These are phyloP conservation scores for Candida tropicalis DNA, from an alignment of 1,139 yeast species.

Conservation along the genomic window DNA sequence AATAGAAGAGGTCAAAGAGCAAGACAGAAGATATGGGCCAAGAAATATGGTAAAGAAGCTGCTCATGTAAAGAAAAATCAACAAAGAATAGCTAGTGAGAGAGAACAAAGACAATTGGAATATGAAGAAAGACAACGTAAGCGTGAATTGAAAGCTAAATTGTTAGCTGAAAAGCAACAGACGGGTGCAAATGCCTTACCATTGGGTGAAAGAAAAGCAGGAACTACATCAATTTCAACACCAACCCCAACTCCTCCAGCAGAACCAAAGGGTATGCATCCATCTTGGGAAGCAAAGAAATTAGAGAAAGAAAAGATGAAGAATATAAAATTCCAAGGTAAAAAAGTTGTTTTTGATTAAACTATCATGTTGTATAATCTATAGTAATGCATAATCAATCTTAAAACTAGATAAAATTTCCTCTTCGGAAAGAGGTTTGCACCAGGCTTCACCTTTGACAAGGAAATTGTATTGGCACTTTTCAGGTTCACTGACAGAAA, in stretches of 20 bases:
- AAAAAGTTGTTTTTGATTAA: slow-evolving; percentile 72
- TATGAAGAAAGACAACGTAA: slow-evolving; percentile 74
- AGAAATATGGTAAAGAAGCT: slow-evolving; percentile 83
- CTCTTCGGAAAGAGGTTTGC: slow-evolving; percentile 43
- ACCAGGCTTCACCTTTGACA: slow-evolving; percentile 71
- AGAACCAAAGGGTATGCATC: slow-evolving; percentile 57
- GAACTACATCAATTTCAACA: slow-evolving; percentile 7
- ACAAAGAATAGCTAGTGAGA: slow-evolving; percentile 53
- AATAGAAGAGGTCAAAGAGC: slow-evolving; percentile 98
- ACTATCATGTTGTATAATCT: slow-evolving; percentile 7
- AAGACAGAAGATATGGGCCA: slow-evolving; percentile 94
- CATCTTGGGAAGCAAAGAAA: slow-evolving; percentile 93
- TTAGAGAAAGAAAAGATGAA: slow-evolving; percentile 66
- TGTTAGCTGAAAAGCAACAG: slow-evolving; percentile 31
- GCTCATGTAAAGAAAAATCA: slow-evolving; percentile 73
- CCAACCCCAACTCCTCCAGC: slow-evolving; percentile 3
- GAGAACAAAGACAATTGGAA: slow-evolving; percentile 62
- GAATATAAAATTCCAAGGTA: slow-evolving; percentile 76
- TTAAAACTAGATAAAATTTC: slow-evolving; percentile 30
- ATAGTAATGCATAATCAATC: slow-evolving; percentile 28
- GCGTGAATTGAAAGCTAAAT: slow-evolving; percentile 57
- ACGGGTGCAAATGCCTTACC: slow-evolving; percentile 46
- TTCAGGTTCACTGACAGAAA: slow-evolving; percentile 82
- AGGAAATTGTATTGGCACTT: slow-evolving; percentile 77
- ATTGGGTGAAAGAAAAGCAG: slow-evolving; percentile 36